Conservation (phyloP, 2,329 filamentous ascomycete genomes). For the Fusarium liriodendri region DNA sequence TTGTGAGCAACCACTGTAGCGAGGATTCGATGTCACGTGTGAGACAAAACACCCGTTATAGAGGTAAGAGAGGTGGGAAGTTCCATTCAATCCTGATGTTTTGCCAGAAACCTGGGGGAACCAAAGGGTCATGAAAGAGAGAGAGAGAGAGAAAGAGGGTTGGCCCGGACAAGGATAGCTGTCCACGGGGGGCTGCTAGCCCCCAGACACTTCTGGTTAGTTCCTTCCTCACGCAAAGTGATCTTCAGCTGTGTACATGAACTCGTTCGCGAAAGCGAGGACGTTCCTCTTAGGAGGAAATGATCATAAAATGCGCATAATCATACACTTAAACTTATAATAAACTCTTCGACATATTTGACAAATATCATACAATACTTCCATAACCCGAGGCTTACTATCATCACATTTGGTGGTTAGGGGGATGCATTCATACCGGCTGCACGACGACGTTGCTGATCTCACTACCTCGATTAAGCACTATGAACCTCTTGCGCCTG, state of each 20-base stretch:
- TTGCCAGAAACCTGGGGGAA: background rate
- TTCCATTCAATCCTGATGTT: background rate
- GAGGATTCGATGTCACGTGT: background rate
- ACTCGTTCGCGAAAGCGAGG: background rate
- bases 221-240: background rate
- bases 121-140: background rate
- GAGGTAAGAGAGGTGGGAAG: background rate
- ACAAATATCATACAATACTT: background rate
- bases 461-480: background rate
- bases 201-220: background rate
- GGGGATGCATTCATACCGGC: background rate
- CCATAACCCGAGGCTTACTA: background rate
- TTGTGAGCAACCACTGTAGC: background rate
- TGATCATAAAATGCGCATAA: background rate
- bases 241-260: background rate
- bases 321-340: background rate
- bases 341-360: background rate
- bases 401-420: background rate
- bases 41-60: background rate
- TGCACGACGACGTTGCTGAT: background rate
- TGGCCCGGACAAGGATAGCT: accelerated
- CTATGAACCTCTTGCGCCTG: background rate
- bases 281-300: background rate
- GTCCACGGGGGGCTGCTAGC: background rate
- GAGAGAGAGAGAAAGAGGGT: background rate